A percentile compares a stretch with the other conserved stretches of the same genome.
Conservation (phyloP, 2,329 filamentous ascomycete genomes). For the Aureobasidium uvarum region DNA sequence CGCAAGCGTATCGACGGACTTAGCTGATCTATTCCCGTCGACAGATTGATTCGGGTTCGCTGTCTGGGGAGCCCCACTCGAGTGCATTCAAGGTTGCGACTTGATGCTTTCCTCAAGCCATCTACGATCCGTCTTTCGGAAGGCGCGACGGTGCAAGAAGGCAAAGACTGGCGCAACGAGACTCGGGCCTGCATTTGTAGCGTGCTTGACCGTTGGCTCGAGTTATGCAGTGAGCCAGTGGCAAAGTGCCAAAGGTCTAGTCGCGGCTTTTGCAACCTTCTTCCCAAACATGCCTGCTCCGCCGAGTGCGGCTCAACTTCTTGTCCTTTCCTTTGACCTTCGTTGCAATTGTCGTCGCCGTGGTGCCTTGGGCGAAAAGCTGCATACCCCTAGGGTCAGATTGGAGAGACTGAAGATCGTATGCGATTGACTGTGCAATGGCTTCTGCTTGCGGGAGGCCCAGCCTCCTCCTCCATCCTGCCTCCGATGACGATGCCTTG, state of each 20-base stretch:
- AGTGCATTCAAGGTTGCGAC: background rate
- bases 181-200: background rate
- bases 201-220: background rate
- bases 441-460: conserved; percentile 11
- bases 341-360: background rate
- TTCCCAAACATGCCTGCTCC: conserved; percentile 14
- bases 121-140: background rate
- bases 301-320: conserved; percentile 1
- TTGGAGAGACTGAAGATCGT: background rate
- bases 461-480: conserved; percentile 9
- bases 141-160: background rate
- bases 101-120: background rate
- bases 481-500: conserved; percentile 5
- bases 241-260: conserved; percentile 9
- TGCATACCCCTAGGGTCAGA: background rate
- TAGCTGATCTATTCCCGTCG: background rate
- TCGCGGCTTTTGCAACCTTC: conserved; percentile 11
- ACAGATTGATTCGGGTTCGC: background rate
- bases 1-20: background rate
- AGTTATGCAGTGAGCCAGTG: conserved; percentile 4
- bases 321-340: background rate
- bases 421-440: conserved; percentile 23
- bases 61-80: conserved; percentile 1
- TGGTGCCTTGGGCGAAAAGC: background rate
- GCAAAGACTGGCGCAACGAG: background rate